Percentiles rank a stretch among this genome's conserved stretches.
These are phyloP conservation scores for Achaetomium macrosporum DNA, from an alignment of 2,329 filamentous ascomycete genomes.

Conservation along the genomic window DNA sequence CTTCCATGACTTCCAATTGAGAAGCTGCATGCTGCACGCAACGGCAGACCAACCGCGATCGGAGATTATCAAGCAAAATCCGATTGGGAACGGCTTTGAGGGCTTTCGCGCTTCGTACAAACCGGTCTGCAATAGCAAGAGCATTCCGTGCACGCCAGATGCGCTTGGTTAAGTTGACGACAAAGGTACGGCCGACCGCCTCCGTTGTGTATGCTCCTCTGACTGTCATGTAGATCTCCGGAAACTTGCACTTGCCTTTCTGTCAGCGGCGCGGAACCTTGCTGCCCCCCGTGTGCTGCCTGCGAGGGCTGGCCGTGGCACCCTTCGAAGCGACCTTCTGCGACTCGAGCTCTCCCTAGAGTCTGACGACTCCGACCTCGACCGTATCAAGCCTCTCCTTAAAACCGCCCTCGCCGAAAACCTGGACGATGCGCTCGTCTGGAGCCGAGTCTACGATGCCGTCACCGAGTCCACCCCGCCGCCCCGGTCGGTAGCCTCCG, in stretches of 20 bases:
- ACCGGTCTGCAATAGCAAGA: neutral
- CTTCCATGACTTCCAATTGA: no score
- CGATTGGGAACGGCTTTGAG: no score
- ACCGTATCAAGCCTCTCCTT: constrained; percentile 11
- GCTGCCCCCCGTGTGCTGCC: neutral
- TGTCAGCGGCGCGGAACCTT: neutral
- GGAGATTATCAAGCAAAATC: no score
- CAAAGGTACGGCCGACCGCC: neutral
- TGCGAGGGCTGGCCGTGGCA: neutral
- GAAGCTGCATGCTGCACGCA: no score
- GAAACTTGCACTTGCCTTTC: neutral
- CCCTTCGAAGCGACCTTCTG: neutral
- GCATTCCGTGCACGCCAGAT: neutral
- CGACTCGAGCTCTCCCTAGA: constrained; percentile 8
- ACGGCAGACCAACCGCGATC: no score
- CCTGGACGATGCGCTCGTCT: constrained; percentile 28
- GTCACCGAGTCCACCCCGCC: constrained; percentile 19
- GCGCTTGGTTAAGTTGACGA: neutral
- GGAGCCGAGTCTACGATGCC: constrained; percentile 32
- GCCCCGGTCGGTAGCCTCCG: constrained; percentile 24
- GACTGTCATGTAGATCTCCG: neutral
- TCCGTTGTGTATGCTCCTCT: neutral
- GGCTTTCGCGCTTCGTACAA: no score
- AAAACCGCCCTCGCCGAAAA: constrained; percentile 1
- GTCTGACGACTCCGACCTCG: neutral